Base-by-base conservation (phyloP, 352 stramenopile species). In the Phytophthora rubi region DNA sequence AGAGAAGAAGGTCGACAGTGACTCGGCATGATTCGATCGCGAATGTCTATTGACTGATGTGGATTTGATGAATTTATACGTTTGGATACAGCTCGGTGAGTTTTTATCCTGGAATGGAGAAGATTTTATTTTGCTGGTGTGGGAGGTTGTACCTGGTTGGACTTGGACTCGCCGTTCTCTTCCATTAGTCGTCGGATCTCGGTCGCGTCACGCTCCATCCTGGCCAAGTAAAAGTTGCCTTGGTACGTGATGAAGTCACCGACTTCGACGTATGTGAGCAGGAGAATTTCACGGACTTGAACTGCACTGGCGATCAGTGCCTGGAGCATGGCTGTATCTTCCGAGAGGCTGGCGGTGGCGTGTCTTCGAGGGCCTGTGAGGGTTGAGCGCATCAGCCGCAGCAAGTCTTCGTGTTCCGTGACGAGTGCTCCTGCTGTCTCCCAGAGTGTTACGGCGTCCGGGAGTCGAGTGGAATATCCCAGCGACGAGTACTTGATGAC, bases 401-500 rank as follows among this genome's bases (percentile, higher is more conserved):
- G 57, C 42, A 90, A 73, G 47, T 89, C 80, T 66, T 93, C 86
- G 10, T 83, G 79, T 52, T 92, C 84, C 9, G 63, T 74, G 58
- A 94, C 80, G 48, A 91, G 68, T 8, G 73, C 66, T 0, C 78
- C 70, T 4, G 71, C 54, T 2, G 84, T 73, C 53, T 92, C 86
- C 86, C 86, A 94, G 18, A 92, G 74, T 44, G 65, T 53, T 2
- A 49, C 42, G 8, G 42, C 42, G 16, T 49, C 42, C 0, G 84
- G 68, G 1, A 94, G 70, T 1, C 78, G 76, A 13, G 83, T 75
- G 28, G 81, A 83, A 47, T 88, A 77, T 1, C 80, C 76, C 4
- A 90, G 62, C 3, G 83, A 81, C 28, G 82, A 86, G 72, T 92
- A 94, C 76, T 94, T 94, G 78, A 92, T 80, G 4, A 84, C 83